Base-by-base conservation (phyloP, 2,329 filamentous ascomycete species). In the Chaetomiaceae sp. region DNA sequence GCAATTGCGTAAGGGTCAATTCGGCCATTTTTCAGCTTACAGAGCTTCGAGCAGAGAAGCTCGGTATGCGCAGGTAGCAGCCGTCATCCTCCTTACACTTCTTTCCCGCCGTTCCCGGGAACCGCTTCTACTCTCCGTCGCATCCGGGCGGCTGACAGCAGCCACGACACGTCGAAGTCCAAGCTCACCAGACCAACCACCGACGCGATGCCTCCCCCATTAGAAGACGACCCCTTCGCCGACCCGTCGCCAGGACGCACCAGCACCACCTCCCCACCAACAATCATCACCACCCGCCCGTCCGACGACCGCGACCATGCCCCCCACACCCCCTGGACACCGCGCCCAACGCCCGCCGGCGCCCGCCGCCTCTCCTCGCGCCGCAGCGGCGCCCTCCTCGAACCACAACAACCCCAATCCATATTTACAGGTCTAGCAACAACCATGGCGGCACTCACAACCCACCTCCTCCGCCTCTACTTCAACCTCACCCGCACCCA, bases 291-390 rank as follows among this genome's bases (percentile, higher is more conserved):
- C 31, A 45, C 36, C 15, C 53, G 38, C n/a, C 48, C 42, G 39
- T 22, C 49, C 46, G 47, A 50, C 47, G n/a, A 43, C 27, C 12
- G 23, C 40, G 5, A 31, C 42, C 9, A 22, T 34, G 1, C 45
- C 51, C 14, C 22, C 31, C 23, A 6, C 7, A 8, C 38, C 25
- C 37, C 54, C 27, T 49, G 46, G 49, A 12, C 49, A n/a, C 49
- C 54, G 22, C 54, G 49, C 45, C 48, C 53, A 34, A 55, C 44
- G 17, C 46, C 50, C 15, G 9, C 55, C 6, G 37, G 39, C 22
- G 42, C 53, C 15, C 56, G 49, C 45, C 51, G 47, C 46, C 57
- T 59, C 43, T 58, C 54, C 29, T 25, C 57, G 15, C 17, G 22
- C 49, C 25, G 39, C 47, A 43, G 11, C 51, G 51, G 47, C 50